Evolutionary conservation across 2,329 filamentous ascomycete species (phyloP).

Genomic region (Fusarium vanettenii): DNA sequence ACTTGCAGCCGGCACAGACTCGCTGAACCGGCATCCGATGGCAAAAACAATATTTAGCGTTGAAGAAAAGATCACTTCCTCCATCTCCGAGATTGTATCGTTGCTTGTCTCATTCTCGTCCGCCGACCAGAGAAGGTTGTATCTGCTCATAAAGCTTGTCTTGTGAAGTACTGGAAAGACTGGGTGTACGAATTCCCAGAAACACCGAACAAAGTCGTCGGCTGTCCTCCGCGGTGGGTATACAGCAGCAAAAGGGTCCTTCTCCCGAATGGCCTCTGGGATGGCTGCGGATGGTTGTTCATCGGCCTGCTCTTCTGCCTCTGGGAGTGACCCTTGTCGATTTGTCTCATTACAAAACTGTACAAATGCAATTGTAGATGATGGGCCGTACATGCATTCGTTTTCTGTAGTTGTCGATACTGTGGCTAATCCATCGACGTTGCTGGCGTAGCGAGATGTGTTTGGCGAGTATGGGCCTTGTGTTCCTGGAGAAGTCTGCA

Average conservation of each 20-base stretch:
- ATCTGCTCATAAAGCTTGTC: background rate
- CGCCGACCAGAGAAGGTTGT: background rate
- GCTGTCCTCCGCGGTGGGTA: background rate
- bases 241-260: background rate
- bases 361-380: background rate
- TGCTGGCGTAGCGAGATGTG: background rate
- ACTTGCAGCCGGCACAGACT: background rate
- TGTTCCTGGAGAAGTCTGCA: background rate
- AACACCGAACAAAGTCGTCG: background rate
- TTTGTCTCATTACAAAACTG: background rate
- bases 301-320: background rate
- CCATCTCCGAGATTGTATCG: background rate
- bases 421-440: background rate
- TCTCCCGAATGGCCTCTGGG: background rate
- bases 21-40: conserved; percentile 11
- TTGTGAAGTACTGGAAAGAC: conserved; percentile 13
- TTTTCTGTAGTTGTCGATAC: background rate
- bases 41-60: conserved; percentile 17
- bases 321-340: background rate
- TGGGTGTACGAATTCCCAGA: conserved; percentile 17
- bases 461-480: background rate
- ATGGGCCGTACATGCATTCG: background rate
- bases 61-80: background rate
- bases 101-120: background rate
- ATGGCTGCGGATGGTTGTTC: background rate